These are phyloP conservation scores for Emmonsiellopsis sp. DNA, from an alignment of 2,329 filamentous ascomycete genomes.

Conservation along the genomic window DNA sequence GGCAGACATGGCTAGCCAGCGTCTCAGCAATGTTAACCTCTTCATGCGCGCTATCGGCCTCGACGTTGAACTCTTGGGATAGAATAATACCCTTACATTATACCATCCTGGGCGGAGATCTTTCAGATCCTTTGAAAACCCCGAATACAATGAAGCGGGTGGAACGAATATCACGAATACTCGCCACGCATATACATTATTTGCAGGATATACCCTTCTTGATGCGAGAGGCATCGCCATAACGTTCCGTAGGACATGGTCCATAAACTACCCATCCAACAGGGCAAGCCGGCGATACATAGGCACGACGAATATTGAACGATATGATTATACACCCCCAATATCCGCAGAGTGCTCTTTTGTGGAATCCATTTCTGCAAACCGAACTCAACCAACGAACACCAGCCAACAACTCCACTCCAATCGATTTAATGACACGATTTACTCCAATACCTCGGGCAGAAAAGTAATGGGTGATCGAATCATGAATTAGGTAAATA, in stretches of 20 bases:
- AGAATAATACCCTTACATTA: slow-evolving; percentile 15
- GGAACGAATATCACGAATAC: background rate
- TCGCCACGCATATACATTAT: background rate
- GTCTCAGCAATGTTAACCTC: slow-evolving; percentile 85
- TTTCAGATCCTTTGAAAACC: background rate
- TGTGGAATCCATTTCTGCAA: too few species aligned
- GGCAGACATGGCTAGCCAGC: slow-evolving; percentile 70
- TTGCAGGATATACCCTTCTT: background rate
- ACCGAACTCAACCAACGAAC: background rate
- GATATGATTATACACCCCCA: background rate
- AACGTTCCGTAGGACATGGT: too few species aligned
- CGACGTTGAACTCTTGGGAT: slow-evolving; percentile 72
- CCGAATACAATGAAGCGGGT: background rate
- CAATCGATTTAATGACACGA: background rate
- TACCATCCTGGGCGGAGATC: background rate
- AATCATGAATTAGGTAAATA: background rate
- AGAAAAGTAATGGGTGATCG: background rate
- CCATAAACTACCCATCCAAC: background rate
- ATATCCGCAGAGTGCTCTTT: background rate
- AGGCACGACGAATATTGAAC: background rate
- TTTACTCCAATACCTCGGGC: background rate
- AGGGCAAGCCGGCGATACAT: too few species aligned
- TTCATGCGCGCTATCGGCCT: slow-evolving; percentile 99
- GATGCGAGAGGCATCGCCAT: too few species aligned
- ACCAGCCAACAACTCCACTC: background rate